Base-by-base conservation (phyloP, 768 basidiomycete species). In the Suillus sp. region DNA sequence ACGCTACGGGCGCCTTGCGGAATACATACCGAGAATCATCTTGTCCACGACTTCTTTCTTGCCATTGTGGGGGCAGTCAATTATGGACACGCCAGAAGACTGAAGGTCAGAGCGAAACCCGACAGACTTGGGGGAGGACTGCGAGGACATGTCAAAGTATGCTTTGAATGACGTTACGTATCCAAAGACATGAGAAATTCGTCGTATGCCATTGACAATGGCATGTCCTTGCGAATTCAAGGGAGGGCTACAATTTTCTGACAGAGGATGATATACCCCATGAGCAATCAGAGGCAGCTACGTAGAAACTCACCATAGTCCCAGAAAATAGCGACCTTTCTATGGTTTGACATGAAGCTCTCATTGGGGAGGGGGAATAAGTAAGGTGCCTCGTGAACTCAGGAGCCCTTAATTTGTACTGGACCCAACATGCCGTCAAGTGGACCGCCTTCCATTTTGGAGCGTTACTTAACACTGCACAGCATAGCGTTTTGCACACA, bases 111-210 rank as follows among this genome's bases (percentile, higher is more conserved):
- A 81, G 54, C 79, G 80, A 63, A 67, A 71, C 60, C 54, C 63
- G 22, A 64, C 67, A 25, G 78, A 77, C 66, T 79, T 77, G 37
- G 72, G 38, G 2, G 67, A 66, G 1, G 73, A 68, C 66, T 75
- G 75, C 1, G 80, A 77, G 11, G 83, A 76, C 22, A 81, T 64
- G 65, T 85, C 81, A 43, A 83, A 71, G 70, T 87, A 87, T 8
- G 84, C 84, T 66, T 81, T 84, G 75, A 87, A 86, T 0, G 78
- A 70, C 7, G 76, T 80, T 4, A 85, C 75, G 61, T 72, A 76
- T 45, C 85, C 85, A 67, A 79, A 84, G 4, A 74, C 61, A 56
- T 80, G 79, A 2, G 83, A 80, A n/a, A 84, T 65, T 22, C 73
- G 71, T 30, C 79, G 75, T 7, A 86, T 79, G 51, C 77, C 79